phyloP scores from a whole-genome alignment of 2,329 filamentous ascomycete genomes.

The Alternaria triticina region DNA sequence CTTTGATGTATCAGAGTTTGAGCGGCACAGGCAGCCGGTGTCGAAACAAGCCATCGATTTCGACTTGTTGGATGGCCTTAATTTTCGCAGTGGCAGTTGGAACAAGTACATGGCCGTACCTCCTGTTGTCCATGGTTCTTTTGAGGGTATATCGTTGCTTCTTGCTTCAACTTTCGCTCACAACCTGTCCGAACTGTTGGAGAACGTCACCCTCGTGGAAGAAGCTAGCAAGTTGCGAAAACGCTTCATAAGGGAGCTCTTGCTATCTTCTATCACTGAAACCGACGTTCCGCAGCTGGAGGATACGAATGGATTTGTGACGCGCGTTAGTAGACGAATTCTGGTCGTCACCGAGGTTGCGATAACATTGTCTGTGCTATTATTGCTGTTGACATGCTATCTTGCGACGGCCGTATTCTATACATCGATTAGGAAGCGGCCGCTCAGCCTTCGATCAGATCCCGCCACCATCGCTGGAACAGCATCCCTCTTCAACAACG shows the following conservation, averaged over 20 bases:
- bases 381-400: background rate
- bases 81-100: background rate
- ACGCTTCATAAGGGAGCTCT: background rate
- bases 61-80: background rate
- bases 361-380: background rate
- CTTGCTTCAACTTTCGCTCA: background rate
- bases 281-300: background rate
- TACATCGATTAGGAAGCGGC: background rate
- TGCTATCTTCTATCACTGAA: background rate
- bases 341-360: background rate
- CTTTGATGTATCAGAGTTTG: background rate
- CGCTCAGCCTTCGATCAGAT: background rate
- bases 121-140: background rate
- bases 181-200: background rate
- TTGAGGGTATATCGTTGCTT: background rate
- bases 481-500: background rate
- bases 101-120: background rate
- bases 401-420: background rate
- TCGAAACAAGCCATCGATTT: background rate
- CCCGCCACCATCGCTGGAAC: background rate
- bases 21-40: background rate
- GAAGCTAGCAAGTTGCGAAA: background rate
- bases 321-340: background rate
- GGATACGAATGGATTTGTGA: background rate
- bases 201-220: background rate